Percentiles rank a stretch among this genome's conserved stretches.
Evolutionary conservation across 179 eudicot genomes (phyloP).

Genomic region (Actinidia polygama): DNA sequence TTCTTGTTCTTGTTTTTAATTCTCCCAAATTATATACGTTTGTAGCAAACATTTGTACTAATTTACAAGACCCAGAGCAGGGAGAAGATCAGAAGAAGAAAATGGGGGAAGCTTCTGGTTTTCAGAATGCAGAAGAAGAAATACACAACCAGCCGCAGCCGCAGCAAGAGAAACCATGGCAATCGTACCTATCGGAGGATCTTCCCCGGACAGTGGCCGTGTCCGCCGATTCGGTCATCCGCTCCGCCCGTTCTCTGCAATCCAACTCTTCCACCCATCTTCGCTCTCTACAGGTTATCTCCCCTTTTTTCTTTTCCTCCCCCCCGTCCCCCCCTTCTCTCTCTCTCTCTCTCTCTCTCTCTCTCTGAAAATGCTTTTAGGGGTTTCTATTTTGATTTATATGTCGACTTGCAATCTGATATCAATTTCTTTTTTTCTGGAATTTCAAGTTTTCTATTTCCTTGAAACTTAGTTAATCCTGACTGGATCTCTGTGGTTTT

Average conservation of each 20-base stretch:
- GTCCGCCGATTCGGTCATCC: conserved; percentile 70
- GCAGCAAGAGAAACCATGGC: conserved; percentile 41
- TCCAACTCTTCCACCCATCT: conserved; percentile 50
- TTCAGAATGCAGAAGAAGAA: conserved; percentile 23
- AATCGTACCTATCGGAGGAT: conserved; percentile 62
- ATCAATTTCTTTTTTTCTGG: not conserved
- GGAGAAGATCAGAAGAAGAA: not conserved
- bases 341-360: not conserved
- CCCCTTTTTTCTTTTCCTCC: not conserved
- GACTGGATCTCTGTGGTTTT: not conserved
- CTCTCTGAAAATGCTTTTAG: too few species aligned
- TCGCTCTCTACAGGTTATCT: conserved; percentile 50
- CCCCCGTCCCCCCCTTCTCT: too few species aligned
- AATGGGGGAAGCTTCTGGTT: conserved; percentile 9
- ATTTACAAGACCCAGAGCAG: too few species aligned
- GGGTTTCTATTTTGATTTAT: too few species aligned
- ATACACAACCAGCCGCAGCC: not conserved
- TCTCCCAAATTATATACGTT: too few species aligned
- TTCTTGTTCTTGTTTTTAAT: too few species aligned
- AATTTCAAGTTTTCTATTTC: not conserved
- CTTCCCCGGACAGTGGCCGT: conserved; percentile 59
- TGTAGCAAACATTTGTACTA: too few species aligned
- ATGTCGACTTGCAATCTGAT: too few species aligned
- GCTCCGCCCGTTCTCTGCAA: conserved; percentile 68
- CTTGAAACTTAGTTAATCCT: not conserved